A percentile compares a stretch with the other conserved stretches of the same genome.
Evolutionary conservation across 495 filamentous ascomycete species (phyloP).

Genomic region (Podospora conica): DNA sequence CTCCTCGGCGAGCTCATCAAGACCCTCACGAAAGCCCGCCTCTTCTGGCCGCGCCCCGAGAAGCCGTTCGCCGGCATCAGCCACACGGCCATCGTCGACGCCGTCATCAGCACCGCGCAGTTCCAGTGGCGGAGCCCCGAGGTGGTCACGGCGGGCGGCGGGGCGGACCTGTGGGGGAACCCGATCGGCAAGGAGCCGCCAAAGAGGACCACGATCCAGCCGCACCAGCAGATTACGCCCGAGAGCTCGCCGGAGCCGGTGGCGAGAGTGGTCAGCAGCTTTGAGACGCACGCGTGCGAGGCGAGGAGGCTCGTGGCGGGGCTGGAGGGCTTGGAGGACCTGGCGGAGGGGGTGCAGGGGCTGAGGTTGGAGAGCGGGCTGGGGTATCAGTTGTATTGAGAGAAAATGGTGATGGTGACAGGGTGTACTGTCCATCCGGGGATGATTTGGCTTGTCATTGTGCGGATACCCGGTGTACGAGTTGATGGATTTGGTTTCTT

Average conservation of each 20-base stretch:
- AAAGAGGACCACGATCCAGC: constrained; percentile 12
- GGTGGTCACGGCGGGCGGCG: not conserved
- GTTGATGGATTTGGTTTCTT: not conserved
- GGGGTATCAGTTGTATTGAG: constrained; percentile 22
- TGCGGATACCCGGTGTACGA: not conserved
- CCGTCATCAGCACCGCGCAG: constrained; percentile 7
- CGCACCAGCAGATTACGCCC: constrained; percentile 16
- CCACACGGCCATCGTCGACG: constrained; percentile 13
- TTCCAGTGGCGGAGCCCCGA: not conserved
- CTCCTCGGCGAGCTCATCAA: constrained; percentile 27
- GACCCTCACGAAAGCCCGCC: constrained; percentile 8
- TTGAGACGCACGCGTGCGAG: constrained; percentile 16
- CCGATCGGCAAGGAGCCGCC: not conserved
- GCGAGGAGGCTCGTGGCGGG: constrained; percentile 13
- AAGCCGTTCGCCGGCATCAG: constrained; percentile 19
- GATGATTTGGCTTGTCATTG: not conserved
- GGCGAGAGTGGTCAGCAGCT: not conserved
- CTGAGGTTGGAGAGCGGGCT: constrained; percentile 22
- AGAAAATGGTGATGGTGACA: not conserved
- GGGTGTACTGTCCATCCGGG: no score
- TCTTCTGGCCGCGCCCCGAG: constrained; percentile 19
- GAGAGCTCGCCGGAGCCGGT: constrained; percentile 24
- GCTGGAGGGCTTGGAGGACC: constrained; percentile 13
- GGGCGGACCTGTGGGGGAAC: constrained; percentile 4
- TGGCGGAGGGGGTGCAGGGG: constrained; percentile 18